Percentiles rank a stretch among this genome's conserved stretches.
Conservation (phyloP, 1,284 basidiomycete genomes). For the Fomitopsis schrenkii region DNA sequence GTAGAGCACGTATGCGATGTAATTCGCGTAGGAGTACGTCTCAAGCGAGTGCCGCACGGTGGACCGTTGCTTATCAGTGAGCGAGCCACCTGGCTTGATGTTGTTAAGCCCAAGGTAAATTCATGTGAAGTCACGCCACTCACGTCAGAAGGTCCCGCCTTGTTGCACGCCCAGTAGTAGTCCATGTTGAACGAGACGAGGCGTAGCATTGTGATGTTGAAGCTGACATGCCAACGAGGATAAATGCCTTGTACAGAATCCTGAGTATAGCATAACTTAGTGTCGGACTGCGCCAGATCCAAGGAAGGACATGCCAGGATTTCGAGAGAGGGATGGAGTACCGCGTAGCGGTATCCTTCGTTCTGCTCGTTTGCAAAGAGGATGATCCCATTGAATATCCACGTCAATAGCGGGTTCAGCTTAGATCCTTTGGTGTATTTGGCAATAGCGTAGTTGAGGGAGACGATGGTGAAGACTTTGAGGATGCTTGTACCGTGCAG, state of each 20-base stretch:
- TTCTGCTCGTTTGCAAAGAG: constrained; percentile 80
- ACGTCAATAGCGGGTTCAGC: constrained; percentile 52
- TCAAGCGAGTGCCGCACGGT: constrained; percentile 39
- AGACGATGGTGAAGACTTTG: constrained; percentile 76
- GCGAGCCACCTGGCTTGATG: constrained; percentile 27
- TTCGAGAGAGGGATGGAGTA: constrained; percentile 52
- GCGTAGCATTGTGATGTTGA: constrained; percentile 97
- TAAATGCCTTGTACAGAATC: constrained; percentile 69
- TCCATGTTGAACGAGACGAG: constrained; percentile 93
- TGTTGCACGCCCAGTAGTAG: constrained; percentile 75
- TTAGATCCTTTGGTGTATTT: constrained; percentile 41
- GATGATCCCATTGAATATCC: constrained; percentile 73
- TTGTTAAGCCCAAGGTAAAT: constrained; percentile 1
- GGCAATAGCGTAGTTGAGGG: constrained; percentile 68
- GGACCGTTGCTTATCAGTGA: constrained; percentile 58
- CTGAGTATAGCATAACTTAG: constrained; percentile 32
- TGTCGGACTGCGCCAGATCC: neutral
- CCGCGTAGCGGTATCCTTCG: constrained; percentile 71
- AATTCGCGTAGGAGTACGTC: constrained; percentile 55
- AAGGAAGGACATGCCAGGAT: constrained; percentile 40
- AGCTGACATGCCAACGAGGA: constrained; percentile 90
- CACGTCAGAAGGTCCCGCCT: constrained; percentile 38
- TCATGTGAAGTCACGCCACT: constrained; percentile 12
- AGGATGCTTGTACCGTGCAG: constrained; percentile 86
- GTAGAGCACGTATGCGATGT: constrained; percentile 79